These are phyloP conservation scores for Aspergillus sp. DNA, from an alignment of 2,329 filamentous ascomycete species.

Conservation along the genomic window DNA sequence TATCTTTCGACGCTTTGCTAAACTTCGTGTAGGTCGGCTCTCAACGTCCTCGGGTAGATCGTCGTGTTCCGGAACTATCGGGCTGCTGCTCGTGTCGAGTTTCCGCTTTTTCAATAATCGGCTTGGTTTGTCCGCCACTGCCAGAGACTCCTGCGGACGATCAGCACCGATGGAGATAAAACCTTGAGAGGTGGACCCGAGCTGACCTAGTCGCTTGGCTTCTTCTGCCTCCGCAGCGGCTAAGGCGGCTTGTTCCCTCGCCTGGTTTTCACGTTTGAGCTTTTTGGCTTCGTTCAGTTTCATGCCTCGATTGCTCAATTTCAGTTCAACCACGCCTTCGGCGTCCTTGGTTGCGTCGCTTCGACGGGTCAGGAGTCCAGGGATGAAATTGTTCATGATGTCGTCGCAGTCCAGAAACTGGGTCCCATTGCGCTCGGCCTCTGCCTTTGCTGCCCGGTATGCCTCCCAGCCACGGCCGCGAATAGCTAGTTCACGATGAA, in stretches of 20 bases:
- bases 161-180: slow-evolving; percentile 17
- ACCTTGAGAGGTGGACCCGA: slow-evolving; percentile 9
- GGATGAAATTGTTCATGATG: slow-evolving; percentile 37
- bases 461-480: slow-evolving; percentile 56
- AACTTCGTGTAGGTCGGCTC: slow-evolving; percentile 26
- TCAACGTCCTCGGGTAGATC: slow-evolving; percentile 19
- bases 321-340: slow-evolving; percentile 47
- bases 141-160: slow-evolving; percentile 11
- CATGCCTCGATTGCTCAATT: slow-evolving; percentile 59
- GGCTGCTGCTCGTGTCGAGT: slow-evolving; percentile 46
- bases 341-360: slow-evolving; percentile 42
- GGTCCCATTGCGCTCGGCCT: slow-evolving; percentile 52
- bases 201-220: slow-evolving; percentile 13
- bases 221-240: slow-evolving; percentile 22
- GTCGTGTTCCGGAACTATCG: slow-evolving; percentile 19
- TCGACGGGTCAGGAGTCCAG: slow-evolving; percentile 40
- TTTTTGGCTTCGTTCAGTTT: slow-evolving; percentile 63
- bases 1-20: slow-evolving; percentile 41
- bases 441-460: slow-evolving; percentile 50
- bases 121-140: slow-evolving; percentile 16
- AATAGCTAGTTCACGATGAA: slow-evolving; percentile 61
- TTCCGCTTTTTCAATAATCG: slow-evolving; percentile 52
- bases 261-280: slow-evolving; percentile 56
- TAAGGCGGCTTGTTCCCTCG: slow-evolving; percentile 48
- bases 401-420: slow-evolving; percentile 59